Evolutionary conservation across 148 eudicot species (phyloP), one percentile per base, ranked within the genome.

Genomic region (Camellia granthamiana): DNA sequence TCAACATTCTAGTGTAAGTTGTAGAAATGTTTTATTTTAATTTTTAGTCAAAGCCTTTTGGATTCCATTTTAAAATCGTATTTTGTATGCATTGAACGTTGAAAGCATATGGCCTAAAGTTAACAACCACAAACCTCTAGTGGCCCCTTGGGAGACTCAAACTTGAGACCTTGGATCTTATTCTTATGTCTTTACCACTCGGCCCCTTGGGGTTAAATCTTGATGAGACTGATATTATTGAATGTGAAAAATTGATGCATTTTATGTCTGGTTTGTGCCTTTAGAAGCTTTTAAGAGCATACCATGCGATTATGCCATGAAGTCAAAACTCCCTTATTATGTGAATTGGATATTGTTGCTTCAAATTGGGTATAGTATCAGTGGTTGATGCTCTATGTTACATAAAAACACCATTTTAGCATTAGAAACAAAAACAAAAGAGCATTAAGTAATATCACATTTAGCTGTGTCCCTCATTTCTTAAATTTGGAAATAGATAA

Each of bases 131-230:
- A 30, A 30, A 30, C 38, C 38, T 30, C 38, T 1, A 30, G 38
- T 30, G 38, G 38, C 38, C 38, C 1, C 38, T 30, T 30, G 38
- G 38, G 38, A 30, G 38, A 30, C 38, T 30, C 38, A 30, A n/a
- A 30, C 38, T 30, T 30, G 38, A 30, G 38, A 30, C 38, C 38
- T 30, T 30, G 38, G 38, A 30, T 30, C 1, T 30, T 30, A 30
- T 30, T 30, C 38, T 30, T 30, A 30, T 30, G 38, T 30, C 38
- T 30, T 30, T 30, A 30, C 38, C 38, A 30, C 38, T 30, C 38
- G 38, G 38, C 38, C 38, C 38, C 38, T 1, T 30, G 38, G 38
- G 38, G 38, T 30, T 87, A 74, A 80, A 60, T 80, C 64, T 65
- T 6, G 52, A 63, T 61, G 12, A 30, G 38, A 77, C 64, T 21